Conservation (phyloP, 495 filamentous ascomycete species). For the Podospora sp. region DNA sequence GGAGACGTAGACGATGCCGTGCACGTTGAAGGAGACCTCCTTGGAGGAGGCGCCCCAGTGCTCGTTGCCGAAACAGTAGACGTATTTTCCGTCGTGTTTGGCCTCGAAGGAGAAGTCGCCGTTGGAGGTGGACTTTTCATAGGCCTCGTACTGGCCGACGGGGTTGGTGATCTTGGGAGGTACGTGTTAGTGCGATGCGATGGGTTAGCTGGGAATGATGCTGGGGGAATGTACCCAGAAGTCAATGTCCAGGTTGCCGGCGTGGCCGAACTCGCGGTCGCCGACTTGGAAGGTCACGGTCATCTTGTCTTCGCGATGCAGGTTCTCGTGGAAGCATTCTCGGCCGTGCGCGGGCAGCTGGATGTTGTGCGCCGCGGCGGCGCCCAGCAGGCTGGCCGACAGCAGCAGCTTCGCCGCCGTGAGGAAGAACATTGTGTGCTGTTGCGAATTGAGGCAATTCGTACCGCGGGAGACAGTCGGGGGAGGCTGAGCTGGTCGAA, state of each 20-base stretch:
- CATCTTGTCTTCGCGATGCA: constrained; percentile 96
- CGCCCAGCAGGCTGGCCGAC: constrained; percentile 62
- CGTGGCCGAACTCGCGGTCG: constrained; percentile 91
- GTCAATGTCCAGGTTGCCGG: constrained; percentile 93
- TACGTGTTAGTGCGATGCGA: background rate
- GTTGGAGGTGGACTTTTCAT: constrained; percentile 76
- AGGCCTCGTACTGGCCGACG: constrained; percentile 67
- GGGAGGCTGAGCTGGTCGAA: constrained; percentile 21
- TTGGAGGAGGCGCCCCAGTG: constrained; percentile 89
- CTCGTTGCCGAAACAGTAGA: constrained; percentile 99
- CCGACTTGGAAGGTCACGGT: constrained; percentile 98
- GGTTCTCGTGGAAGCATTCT: constrained; percentile 95
- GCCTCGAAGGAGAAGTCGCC: constrained; percentile 95
- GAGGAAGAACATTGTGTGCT: constrained; percentile 36
- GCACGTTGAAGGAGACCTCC: constrained; percentile 98
- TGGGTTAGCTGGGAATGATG: background rate
- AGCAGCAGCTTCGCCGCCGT: constrained; percentile 60
- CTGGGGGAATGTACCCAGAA: constrained; percentile 77
- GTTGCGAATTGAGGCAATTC: background rate
- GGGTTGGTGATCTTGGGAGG: constrained; percentile 79
- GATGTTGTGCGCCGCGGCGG: constrained; percentile 85
- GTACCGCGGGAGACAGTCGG: background rate
- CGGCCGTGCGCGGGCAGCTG: constrained; percentile 85
- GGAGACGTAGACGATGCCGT: constrained; percentile 96
- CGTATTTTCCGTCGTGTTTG: constrained; percentile 79